A percentile compares a stretch with the other conserved stretches of the same genome.
Conservation (phyloP, 139 green algal genomes). For the Chlamydomonas applanata region DNA sequence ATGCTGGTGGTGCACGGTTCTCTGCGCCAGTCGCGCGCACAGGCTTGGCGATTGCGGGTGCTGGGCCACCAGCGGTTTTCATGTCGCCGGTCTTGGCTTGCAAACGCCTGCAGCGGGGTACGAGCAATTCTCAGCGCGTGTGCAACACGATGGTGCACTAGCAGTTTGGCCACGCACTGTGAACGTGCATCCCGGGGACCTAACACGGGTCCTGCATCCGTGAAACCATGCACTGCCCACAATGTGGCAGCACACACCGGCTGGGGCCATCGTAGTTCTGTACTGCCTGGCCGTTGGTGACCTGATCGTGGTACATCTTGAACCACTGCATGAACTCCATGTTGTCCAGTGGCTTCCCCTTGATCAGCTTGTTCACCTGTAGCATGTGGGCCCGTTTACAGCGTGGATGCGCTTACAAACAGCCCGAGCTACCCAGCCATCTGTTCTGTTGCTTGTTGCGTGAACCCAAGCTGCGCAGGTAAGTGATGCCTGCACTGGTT, state of each 20-base stretch:
- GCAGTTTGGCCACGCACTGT: not conserved
- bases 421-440: too few relatives aligned
- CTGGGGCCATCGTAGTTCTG: constrained; percentile 19
- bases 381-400: too few relatives aligned
- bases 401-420: too few relatives aligned
- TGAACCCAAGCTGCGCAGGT: too few relatives aligned
- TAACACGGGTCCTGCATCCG: not conserved
- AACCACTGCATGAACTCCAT: constrained; percentile 76
- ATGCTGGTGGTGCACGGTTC: too few relatives aligned
- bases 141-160: not conserved
- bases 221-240: not conserved
- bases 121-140: too few relatives aligned
- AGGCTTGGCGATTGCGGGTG: not conserved
- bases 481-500: too few relatives aligned
- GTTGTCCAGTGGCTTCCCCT: constrained; percentile 93
- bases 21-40: not conserved
- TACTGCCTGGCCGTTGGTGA: constrained; percentile 13
- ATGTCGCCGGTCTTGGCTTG: constrained; percentile 25
- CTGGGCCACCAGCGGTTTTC: not conserved
- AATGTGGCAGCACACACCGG: not conserved
- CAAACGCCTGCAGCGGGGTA: not conserved
- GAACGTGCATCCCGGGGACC: not conserved
- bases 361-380: constrained; percentile 86
- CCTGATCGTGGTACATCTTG: constrained; percentile 80
- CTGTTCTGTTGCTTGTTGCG: too few relatives aligned